Conservation (phyloP, 306 rosid genomes). For the Lupinus albus region DNA sequence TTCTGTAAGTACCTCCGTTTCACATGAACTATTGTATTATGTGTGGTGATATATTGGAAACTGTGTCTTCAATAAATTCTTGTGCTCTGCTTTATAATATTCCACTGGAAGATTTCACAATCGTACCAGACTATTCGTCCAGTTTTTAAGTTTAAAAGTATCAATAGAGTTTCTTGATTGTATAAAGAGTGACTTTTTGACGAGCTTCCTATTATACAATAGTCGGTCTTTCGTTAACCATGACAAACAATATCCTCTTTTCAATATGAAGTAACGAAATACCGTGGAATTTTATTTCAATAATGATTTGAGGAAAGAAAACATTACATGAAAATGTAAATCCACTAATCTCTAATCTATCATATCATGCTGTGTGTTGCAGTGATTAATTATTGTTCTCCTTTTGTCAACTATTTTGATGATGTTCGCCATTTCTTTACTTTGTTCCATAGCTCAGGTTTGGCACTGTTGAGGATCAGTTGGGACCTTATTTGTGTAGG, state of each 20-base stretch:
- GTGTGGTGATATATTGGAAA: slow-evolving; percentile 24
- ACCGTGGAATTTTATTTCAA: neutral
- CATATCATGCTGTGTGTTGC: slow-evolving; percentile 20
- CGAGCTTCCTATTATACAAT: neutral
- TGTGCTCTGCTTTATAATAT: slow-evolving; percentile 8
- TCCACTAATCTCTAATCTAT: slow-evolving; percentile 11
- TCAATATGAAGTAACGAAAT: neutral
- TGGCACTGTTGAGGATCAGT: slow-evolving; percentile 88
- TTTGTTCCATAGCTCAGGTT: slow-evolving; percentile 95
- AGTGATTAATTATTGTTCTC: slow-evolving; percentile 26
- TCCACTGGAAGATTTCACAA: slow-evolving; percentile 28
- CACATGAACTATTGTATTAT: slow-evolving; percentile 32
- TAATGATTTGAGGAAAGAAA: slow-evolving; percentile 24
- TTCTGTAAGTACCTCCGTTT: slow-evolving; percentile 74
- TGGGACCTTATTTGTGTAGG: slow-evolving; percentile 72
- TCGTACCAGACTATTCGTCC: neutral
- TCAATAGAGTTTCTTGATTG: no score
- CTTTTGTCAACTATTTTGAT: slow-evolving; percentile 44
- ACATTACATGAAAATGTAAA: slow-evolving; percentile 17
- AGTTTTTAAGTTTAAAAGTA: neutral
- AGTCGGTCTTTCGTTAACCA: neutral
- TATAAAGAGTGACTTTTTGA: slow-evolving; percentile 6
- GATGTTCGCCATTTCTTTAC: slow-evolving; percentile 54
- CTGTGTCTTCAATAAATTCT: slow-evolving; percentile 26
- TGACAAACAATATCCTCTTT: neutral